Evolutionary conservation across 73 alveolate species (phyloP), one percentile per base, ranked within the genome.

Genomic region (Breviolum minutum): DNA sequence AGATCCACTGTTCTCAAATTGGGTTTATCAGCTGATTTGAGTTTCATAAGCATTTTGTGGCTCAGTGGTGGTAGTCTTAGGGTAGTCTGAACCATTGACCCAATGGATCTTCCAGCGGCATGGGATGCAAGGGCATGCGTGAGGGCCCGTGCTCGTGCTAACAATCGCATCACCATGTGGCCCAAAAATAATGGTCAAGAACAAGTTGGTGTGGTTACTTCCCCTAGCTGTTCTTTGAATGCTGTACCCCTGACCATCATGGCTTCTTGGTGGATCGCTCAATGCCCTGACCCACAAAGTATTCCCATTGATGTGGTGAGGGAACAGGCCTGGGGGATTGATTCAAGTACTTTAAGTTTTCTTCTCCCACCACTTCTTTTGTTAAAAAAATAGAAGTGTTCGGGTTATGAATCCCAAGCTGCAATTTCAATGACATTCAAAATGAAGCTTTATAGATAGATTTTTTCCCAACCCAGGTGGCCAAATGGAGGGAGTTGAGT

Each of bases 221-320:
- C 63, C 13, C 86, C 86, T 14, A 63, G 63, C 63, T 76, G 86
- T 76, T 76, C 86, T 26, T 76, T 76, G 86, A 76, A 76, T 19
- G 10, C 40, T 8, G 86, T 76, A 5, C 86, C 86, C 8, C 63
- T 76, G 63, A 76, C 86, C 20, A 8, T 5, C 7, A 27, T 76
- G 86, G 86, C 86, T 8, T 27, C 24, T 9, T 76, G 86, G 86
- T 76, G 86, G 86, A 63, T 76, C 63, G 40, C 24, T 10, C 86
- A 63, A 27, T 76, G 63, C 5, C 24, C 12, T 29, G 20, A 24
- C 6, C 86, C 86, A 10, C 61, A 19, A 7, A n/a, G 63, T 24
- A 63, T 76, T 24, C 86, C 86, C 9, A 76, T 76, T 29, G 61
- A 7, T 29, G 19, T 5, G 11, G 20, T 76, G 14, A 14, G 86